Percentiles rank a stretch among this genome's conserved stretches.
Conservation (phyloP, 768 basidiomycete genomes). For the Erythrobasidium yunnanense region DNA sequence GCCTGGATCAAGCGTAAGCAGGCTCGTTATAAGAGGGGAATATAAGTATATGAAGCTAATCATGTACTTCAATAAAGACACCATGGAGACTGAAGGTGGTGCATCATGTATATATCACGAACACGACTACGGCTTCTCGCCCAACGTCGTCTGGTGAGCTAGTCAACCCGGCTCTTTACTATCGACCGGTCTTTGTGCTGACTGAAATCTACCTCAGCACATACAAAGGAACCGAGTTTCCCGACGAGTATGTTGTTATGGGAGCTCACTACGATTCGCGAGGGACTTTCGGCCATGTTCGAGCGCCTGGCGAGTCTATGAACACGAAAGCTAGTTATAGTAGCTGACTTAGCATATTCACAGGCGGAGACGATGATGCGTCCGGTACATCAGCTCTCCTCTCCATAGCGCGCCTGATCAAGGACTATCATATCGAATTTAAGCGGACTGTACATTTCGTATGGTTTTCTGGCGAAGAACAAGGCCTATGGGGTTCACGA, state of each 20-base stretch:
- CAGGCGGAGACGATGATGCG: conserved; percentile 27
- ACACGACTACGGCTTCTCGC: conserved; percentile 11
- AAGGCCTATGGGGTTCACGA: conserved; percentile 35
- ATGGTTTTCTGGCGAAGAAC: conserved; percentile 39
- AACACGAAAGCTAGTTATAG: neutral
- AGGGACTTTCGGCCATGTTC: conserved; percentile 31
- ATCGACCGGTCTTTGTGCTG: neutral
- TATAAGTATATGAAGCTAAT: neutral
- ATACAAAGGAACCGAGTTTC: conserved; percentile 11
- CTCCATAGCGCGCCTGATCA: neutral
- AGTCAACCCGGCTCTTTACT: neutral
- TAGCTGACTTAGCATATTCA: neutral
- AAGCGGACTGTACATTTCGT: conserved; percentile 32
- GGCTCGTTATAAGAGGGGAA: neutral
- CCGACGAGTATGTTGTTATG: conserved; percentile 33
- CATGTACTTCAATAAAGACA: neutral
- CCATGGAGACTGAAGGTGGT: conserved; percentile 5
- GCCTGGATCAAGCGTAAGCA: conserved; percentile 17
- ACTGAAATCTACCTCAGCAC: neutral
- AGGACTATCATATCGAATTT: conserved; percentile 25
- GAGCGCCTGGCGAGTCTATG: conserved; percentile 26
- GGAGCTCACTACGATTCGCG: conserved; percentile 37
- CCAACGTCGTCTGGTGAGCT: conserved; percentile 15
- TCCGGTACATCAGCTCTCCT: conserved; percentile 21
- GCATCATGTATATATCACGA: conserved; percentile 6